These are phyloP conservation scores for Mycena filopes DNA, from an alignment of 768 basidiomycete genomes.

Conservation along the genomic window DNA sequence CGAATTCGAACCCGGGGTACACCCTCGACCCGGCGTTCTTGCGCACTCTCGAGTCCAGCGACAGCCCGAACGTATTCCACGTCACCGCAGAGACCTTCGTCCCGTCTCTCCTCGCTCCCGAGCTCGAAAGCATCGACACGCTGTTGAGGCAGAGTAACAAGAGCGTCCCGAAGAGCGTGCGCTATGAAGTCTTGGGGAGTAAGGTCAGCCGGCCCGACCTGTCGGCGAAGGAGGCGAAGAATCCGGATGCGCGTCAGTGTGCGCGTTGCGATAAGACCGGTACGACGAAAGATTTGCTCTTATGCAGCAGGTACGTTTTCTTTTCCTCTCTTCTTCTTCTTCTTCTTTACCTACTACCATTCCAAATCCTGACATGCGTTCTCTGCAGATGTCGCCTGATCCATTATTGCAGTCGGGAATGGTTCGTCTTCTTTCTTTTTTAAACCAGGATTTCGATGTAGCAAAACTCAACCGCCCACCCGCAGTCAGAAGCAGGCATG, in stretches of 20 bases:
- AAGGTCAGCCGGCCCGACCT: constrained; percentile 35
- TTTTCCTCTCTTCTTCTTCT: neutral
- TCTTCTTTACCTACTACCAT: neutral
- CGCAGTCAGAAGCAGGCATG: constrained; percentile 31
- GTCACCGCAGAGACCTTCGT: constrained; percentile 37
- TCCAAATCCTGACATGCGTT: constrained; percentile 1
- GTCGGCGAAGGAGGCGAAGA: constrained; percentile 29
- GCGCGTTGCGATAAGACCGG: constrained; percentile 33
- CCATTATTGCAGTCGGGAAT: constrained; percentile 38
- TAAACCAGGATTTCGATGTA: neutral
- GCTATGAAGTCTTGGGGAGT: constrained; percentile 32
- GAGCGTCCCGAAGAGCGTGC: constrained; percentile 24
- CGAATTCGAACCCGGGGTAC: constrained; percentile 25
- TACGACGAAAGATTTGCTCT: constrained; percentile 14
- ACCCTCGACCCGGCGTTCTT: constrained; percentile 30
- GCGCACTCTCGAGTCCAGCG: constrained; percentile 7
- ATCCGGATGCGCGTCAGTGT: constrained; percentile 36
- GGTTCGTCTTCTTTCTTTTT: constrained; percentile 29
- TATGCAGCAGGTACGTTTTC: constrained; percentile 17
- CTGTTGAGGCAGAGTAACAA: constrained; percentile 22
- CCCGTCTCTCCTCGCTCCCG: constrained; percentile 37
- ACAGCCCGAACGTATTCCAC: constrained; percentile 32
- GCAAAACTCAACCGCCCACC: neutral
- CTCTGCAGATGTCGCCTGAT: constrained; percentile 26
- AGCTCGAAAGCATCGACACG: constrained; percentile 45